These are phyloP conservation scores for Candida caryicola DNA, from an alignment of 805 yeast genomes.

Conservation along the genomic window DNA sequence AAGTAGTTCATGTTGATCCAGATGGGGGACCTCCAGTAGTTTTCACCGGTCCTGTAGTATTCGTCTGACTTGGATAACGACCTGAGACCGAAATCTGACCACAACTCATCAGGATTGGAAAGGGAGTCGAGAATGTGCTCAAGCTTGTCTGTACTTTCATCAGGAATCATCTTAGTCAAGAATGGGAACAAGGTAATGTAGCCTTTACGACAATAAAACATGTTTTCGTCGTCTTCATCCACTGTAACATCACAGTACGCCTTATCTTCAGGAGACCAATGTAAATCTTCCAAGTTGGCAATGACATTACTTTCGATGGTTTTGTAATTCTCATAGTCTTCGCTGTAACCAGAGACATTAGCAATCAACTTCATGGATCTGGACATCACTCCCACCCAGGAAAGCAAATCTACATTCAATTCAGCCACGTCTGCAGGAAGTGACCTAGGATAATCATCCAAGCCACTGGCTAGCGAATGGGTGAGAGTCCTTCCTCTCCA, in stretches of 20 bases:
- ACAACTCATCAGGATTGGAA: conserved; percentile 67
- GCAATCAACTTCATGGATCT: conserved; percentile 77
- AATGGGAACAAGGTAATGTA: conserved; percentile 87
- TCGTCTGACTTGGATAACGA: conserved; percentile 69
- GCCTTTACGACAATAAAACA: conserved; percentile 82
- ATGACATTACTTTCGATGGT: conserved; percentile 54
- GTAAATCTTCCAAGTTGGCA: conserved; percentile 65
- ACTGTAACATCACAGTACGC: conserved; percentile 83
- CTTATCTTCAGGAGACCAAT: conserved; percentile 69
- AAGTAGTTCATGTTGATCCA: conserved; percentile 93
- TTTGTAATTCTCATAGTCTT: conserved; percentile 56
- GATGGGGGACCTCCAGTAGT: conserved; percentile 94
- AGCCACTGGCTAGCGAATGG: conserved; percentile 88
- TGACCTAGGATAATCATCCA: conserved; percentile 94
- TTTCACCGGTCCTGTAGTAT: conserved; percentile 72
- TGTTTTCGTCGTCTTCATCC: conserved; percentile 64
- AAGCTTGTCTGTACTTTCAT: conserved; percentile 44
- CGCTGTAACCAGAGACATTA: conserved; percentile 50
- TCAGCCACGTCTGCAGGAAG: conserved; percentile 81
- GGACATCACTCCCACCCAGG: conserved; percentile 95
- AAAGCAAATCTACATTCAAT: conserved; percentile 79
- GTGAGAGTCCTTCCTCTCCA: conserved; percentile 90
- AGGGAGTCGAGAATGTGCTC: conserved; percentile 54
- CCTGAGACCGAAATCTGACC: conserved; percentile 77
- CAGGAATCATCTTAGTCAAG: conserved; percentile 58